Base-by-base conservation (phyloP, 1,284 basidiomycete genomes). In the Inonotus hispidus region DNA sequence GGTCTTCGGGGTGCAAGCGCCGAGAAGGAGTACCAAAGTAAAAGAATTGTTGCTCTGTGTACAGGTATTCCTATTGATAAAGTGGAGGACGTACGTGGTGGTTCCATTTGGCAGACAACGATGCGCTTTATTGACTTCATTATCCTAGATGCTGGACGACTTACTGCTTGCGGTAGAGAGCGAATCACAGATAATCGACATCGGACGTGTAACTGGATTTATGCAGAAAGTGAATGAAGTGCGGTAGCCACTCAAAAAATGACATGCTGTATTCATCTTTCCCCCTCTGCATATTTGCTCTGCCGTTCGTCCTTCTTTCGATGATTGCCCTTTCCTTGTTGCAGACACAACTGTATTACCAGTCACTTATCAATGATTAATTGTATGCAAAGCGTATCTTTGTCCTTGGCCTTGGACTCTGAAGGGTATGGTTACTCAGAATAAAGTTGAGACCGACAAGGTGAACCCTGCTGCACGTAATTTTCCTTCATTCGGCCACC, bases 31-130 rank as follows among this genome's bases (percentile, higher is more conserved):
- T 88, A 88, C 66, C 87, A 92, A 74, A 97, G 92, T 76, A 89
- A 93, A 74, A 93, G 88, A 74, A 89, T 98, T 63, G 90, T 98
- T 21, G 87, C 93, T 23, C 76, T 96, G 58, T 96, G 93, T 72
- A 93, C 93, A 6, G 90, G 91, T 47, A 88, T 95, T 56, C 83
- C 92, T 1, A 81, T 93, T 53, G 92, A 95, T 68, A 88, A 88
- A 71, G 90, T 98, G 50, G 95, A 97, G 73, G 85, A 86, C 68
- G 93, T 95, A 72, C 80, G 88, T 82, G 11, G 53, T 62, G 66
- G 68, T 63, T 61, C 50, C 21, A 63, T 53, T 52, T 57, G 16
- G 8, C 8, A 43, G 58, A 43, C 27, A 21, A 1, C 50, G 59
- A 60, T 54, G 2, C 19, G 67, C 38, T 63, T 67, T 57, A 55